phyloP scores from a whole-genome alignment of 768 basidiomycete genomes.

The Stropharia rugosoannulata region DNA sequence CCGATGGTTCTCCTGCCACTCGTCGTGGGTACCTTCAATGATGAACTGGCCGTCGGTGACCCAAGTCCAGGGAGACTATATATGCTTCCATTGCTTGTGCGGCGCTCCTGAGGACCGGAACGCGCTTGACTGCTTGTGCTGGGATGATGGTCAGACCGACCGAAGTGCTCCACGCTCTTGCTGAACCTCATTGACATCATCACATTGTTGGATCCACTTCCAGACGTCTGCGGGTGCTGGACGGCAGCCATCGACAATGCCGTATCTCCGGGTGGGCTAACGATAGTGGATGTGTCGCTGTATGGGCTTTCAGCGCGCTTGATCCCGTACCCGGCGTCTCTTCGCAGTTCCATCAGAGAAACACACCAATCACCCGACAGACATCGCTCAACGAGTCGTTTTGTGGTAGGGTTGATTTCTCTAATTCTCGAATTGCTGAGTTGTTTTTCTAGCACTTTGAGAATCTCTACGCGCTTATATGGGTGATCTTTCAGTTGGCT shows the following conservation, averaged over 20 bases:
- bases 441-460: conserved; percentile 77
- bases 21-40: conserved; percentile 1
- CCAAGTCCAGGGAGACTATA: conserved; percentile 30
- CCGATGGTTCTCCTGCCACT: conserved; percentile 12
- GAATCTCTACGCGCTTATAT: conserved; percentile 92
- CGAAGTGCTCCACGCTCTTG: conserved; percentile 64
- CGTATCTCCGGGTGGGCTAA: conserved; percentile 30
- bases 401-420: conserved; percentile 85
- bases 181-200: conserved; percentile 51
- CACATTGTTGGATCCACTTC: conserved; percentile 35
- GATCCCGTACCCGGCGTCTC: conserved; percentile 14
- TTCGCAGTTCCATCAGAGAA: conserved; percentile 47
- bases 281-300: conserved; percentile 39
- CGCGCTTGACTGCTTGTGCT: conserved; percentile 23
- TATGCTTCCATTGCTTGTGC: conserved; percentile 38
- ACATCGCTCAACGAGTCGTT: conserved; percentile 89
- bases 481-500: conserved; percentile 84
- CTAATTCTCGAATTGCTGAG: conserved; percentile 72
- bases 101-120: conserved; percentile 30
- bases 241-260: conserved; percentile 27
- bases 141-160: conserved; percentile 20
- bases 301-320: conserved; percentile 41
- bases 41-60: conserved; percentile 16
- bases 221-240: conserved; percentile 33
- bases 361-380: conserved; percentile 86